Base-by-base conservation (phyloP, 2,329 filamentous ascomycete genomes). In the Neofusicoccum sp. region DNA sequence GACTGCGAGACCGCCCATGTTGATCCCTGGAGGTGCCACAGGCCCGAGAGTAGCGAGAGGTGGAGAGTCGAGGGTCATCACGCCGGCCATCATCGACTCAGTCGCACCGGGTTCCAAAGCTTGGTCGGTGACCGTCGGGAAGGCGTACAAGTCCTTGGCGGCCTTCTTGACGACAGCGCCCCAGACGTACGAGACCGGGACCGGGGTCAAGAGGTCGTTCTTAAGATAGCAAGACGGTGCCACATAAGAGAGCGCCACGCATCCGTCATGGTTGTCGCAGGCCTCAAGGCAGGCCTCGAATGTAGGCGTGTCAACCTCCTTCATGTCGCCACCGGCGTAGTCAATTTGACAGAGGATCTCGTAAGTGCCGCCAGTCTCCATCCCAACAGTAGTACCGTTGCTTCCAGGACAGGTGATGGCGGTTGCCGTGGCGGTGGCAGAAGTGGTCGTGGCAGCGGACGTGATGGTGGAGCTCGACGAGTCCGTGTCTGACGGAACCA, bases 201-300 rank as follows among this genome's bases (percentile, higher is more conserved):
- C 51, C 8, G 51, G 36, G 4, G 26, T 24, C 36, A 30, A 20
- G 14, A 56, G 51, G 14, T 56, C 51, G n/a, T 11, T 56, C 51
- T 56, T 56, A 14, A 56, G 26, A 28, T 56, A 56, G 16, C 51
- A 56, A 8, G 51, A 56, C 7, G 51, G 36, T 4, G 36, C 51
- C 8, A 56, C 51, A 11, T 56, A 56, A 11, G 51, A 41, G n/a
- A 56, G 4, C 12, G 51, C 36, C 11, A 56, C 51, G 1, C 51
- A 56, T 7, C 38, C 51, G 4, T 40, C 51, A 28, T 56, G 31
- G 4, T 41, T 24, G 36, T 56, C 51, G 9, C 51, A 56, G 2
- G 51, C 38, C 51, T 56, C 9, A 6, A 56, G 26, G 16, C 51
- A 56, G n/a, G 41, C 38, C 51, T 56, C 51, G 51, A 56, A 56